Evolutionary conservation across 192 early-diverging fungal species (phyloP).

Genomic region (Phlyctochytrium bullatum): DNA sequence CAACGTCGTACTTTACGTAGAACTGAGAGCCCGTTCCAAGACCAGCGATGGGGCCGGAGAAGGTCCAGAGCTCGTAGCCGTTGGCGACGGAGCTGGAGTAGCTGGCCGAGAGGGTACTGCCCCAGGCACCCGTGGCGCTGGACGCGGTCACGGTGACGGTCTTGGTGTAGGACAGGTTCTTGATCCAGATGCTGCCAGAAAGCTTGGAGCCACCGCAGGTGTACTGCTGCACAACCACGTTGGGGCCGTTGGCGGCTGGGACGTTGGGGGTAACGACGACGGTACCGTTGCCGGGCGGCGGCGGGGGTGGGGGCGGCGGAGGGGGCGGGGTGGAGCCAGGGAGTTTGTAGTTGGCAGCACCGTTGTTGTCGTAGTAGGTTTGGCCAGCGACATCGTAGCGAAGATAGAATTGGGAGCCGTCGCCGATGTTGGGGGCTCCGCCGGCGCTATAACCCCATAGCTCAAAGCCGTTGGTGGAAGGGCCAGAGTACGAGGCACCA

Average conservation of each 20-base stretch:
- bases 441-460: background rate
- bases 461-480: slow-evolving; percentile 4
- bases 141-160: background rate
- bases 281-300: background rate
- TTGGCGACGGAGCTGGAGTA: background rate
- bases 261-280: background rate
- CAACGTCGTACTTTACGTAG: slow-evolving; percentile 35
- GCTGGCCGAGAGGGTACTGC: background rate
- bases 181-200: slow-evolving; percentile 8
- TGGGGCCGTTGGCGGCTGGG: background rate
- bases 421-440: background rate
- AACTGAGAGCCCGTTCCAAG: slow-evolving; percentile 24
- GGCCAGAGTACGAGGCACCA: background rate
- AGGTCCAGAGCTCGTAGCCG: slow-evolving; percentile 14
- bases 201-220: background rate
- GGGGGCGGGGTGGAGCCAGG: background rate
- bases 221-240: background rate
- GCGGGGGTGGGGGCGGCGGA: background rate
- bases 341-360: background rate
- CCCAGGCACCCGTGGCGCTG: background rate
- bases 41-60: background rate
- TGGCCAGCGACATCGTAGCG: background rate
- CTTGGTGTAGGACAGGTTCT: slow-evolving; percentile 17
- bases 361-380: slow-evolving; percentile 16
- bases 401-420: slow-evolving; percentile 9